Base-by-base conservation (phyloP, 2,329 filamentous ascomycete genomes). In the Aspergillus piperis region DNA sequence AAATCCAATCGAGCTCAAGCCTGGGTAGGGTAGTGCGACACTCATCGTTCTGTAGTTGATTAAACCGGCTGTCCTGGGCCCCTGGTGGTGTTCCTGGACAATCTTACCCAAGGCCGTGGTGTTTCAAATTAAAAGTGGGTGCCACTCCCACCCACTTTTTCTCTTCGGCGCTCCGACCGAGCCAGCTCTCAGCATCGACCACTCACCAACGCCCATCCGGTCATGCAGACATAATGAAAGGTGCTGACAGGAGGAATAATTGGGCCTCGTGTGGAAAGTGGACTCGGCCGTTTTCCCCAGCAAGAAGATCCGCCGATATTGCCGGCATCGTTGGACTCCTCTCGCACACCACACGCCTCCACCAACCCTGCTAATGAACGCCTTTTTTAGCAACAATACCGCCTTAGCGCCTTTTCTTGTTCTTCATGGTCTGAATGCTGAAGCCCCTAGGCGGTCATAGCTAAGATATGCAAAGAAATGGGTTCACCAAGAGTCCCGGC, bases 211-310 rank as follows among this genome's bases (percentile, higher is more conserved):
- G 13, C 15, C 23, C 47, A 49, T 49, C 3, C 2, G 10, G 21
- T 23, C 44, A 48, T 48, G 21, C 15, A 21, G 23, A 23, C 44
- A 7, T 2, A 10, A 17, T 48, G 44, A 48, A 27, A 27, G 44
- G 21, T 27, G 44, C 39, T 13, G 39, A 42, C 10, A 17, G n/a
- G 21, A 47, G 19, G 19, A 25, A 19, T 25, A 13, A 36, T 36
- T 15, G 32, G 21, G 42, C 44, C 21, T 27, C 11, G 13, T 48
- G 21, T 21, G 6, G 13, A 48, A 15, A 7, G 44, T 48, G 44
- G 44, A 48, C 23, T 27, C 47, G 47, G 47, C 47, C 47, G 47
- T 49, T 49, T 49, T 49, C 47, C 47, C 47, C 47, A 49, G 47
- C 47, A 27, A 49, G 47, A 49, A n/a, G 47, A 49, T n/a, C 47